phyloP scores from a whole-genome alignment of 805 yeast species.

The Yamadazyma ubonensis region DNA sequence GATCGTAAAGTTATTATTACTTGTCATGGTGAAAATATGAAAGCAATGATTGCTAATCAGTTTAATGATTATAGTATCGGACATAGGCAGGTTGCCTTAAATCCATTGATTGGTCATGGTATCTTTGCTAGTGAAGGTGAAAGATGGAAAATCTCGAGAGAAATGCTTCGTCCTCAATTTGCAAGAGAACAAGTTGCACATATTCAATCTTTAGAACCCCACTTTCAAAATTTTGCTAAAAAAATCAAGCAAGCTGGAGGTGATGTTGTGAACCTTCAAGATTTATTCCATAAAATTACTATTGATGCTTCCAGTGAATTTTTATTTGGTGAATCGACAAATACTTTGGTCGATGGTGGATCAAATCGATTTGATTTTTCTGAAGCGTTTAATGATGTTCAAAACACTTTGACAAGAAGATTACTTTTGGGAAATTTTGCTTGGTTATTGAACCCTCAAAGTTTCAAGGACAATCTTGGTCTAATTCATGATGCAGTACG shows the following conservation, averaged over 20 bases:
- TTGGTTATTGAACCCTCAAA: conserved; percentile 24
- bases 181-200: conserved; percentile 38
- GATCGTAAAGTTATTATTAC: conserved; percentile 23
- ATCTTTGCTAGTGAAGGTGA: conserved; percentile 38
- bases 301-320: conserved; percentile 42
- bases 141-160: conserved; percentile 40
- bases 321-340: conserved; percentile 38
- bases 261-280: conserved; percentile 30
- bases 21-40: conserved; percentile 36
- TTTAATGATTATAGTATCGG: conserved; percentile 37
- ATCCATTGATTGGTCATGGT: conserved; percentile 36
- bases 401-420: conserved; percentile 22
- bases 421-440: conserved; percentile 27
- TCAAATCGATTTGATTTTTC: conserved; percentile 26
- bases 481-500: conserved; percentile 30
- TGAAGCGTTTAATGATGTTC: conserved; percentile 36
- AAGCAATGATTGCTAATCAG: conserved; percentile 37
- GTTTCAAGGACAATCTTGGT: conserved; percentile 30
- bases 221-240: conserved; percentile 26
- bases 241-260: conserved; percentile 21
- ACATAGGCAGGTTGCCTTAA: conserved; percentile 24
- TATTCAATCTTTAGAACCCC: conserved; percentile 32
- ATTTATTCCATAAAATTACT: conserved; percentile 34
- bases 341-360: conserved; percentile 11
- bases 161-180: conserved; percentile 40